Base-by-base conservation (phyloP, 2,329 filamentous ascomycete genomes). In the Pseudocercospora macadamiae region DNA sequence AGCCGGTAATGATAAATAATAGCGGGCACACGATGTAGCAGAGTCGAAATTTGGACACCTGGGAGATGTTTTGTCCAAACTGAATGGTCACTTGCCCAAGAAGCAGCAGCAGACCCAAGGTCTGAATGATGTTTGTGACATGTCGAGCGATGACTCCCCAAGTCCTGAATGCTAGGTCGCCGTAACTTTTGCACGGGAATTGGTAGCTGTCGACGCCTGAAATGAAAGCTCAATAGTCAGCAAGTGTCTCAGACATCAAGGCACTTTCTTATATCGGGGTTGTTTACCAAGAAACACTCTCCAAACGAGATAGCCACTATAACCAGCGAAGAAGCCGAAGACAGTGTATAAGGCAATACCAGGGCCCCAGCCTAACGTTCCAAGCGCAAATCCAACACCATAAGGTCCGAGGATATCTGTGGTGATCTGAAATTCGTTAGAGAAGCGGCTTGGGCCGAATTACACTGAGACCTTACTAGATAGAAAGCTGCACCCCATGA, bases 41-140 rank as follows among this genome's bases (percentile, higher is more conserved):
- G 8, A 86, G 65, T 26, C 59, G 74, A 72, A 37, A 77, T 54
- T 28, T 70, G 68, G 79, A 78, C 28, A 83, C 74, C 65, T 85
- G 81, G 1, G 80, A 82, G 25, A 86, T 78, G 14, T 78, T 77
- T 66, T 85, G 79, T 1, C 82, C 82, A 52, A 81, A 82, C 48
- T 73, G 75, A 42, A 86, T 77, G 37, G 83, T 80, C 45, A 85
- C 73, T 37, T 83, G 74, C 0, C 78, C 77, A 0, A 85, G 79
- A 36, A 80, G 79, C 32, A 85, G 73, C 7, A 85, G 64, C 23
- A 79, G 66, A 30, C 75, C 74, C 14, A 77, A 60, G 1, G 68
- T 69, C 52, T 79, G 77, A 39, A 77, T 64, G 16, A 73, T 45
- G 60, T 77, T 77, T 48, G 75, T 70, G 6, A 73, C 52, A 57